Evolutionary conservation across 768 basidiomycete species (phyloP).

Genomic region (Mrakia hoshinonis): DNA sequence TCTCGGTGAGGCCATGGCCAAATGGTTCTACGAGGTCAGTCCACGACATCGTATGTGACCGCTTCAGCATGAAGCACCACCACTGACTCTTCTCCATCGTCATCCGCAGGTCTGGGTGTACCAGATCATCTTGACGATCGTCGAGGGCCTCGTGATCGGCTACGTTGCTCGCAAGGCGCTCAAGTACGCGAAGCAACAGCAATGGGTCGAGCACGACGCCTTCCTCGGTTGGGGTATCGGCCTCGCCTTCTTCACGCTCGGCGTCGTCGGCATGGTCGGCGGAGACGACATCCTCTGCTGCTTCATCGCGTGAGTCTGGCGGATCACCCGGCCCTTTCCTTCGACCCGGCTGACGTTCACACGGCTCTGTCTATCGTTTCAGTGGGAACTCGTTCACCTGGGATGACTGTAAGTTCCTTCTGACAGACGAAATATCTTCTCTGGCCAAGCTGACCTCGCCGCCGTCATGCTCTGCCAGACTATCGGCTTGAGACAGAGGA

Average conservation of each 20-base stretch:
- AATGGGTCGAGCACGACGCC: slow-evolving; percentile 42
- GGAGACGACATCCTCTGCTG: slow-evolving; percentile 43
- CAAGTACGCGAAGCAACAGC: slow-evolving; percentile 34
- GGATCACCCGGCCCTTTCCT: not conserved
- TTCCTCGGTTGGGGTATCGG: slow-evolving; percentile 42
- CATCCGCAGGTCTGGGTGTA: slow-evolving; percentile 35
- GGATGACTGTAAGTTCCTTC: slow-evolving; percentile 34
- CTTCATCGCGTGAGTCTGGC: slow-evolving; percentile 18
- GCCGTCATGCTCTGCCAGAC: slow-evolving; percentile 13
- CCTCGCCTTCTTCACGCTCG: slow-evolving; percentile 39
- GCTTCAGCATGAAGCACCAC: too few relatives aligned
- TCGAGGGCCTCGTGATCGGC: slow-evolving; percentile 42
- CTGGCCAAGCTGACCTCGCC: too few relatives aligned
- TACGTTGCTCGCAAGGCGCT: slow-evolving; percentile 40
- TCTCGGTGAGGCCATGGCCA: slow-evolving; percentile 38
- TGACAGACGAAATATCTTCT: too few relatives aligned
- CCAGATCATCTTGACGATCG: slow-evolving; percentile 39
- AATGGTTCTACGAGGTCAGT: slow-evolving; percentile 38
- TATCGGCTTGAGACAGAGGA: slow-evolving; percentile 29
- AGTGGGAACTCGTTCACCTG: slow-evolving; percentile 31
- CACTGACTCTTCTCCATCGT: too few relatives aligned
- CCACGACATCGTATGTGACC: too few relatives aligned
- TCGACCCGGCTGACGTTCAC: slow-evolving; percentile 37
- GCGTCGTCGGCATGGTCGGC: slow-evolving; percentile 42
- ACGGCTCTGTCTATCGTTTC: not conserved